Base-by-base conservation (phyloP, 2,329 filamentous ascomycete genomes). In the Pseudocercospora crystallina region DNA sequence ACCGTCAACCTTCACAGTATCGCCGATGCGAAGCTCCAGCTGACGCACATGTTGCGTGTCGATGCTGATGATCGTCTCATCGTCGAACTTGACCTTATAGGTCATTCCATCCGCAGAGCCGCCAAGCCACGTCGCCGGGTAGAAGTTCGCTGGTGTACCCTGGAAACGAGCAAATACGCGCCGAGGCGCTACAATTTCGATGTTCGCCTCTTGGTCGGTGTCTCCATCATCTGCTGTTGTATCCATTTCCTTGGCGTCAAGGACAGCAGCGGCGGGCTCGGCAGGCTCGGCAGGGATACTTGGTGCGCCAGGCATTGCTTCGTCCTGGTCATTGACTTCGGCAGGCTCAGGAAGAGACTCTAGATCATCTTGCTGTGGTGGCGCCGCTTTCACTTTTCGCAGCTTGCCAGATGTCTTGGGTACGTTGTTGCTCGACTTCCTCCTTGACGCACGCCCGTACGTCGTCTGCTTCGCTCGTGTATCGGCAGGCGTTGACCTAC, bases 141-240 rank as follows among this genome's bases (percentile, higher is more conserved):
- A 83, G 62, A 79, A 85, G n/a, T 70, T 73, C 46, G 75, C 74
- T 37, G 43, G 61, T 41, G 71, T 76, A n/a, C 71, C 71, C 56
- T 76, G 81, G 75, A 82, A 85, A 26, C 74, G 71, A 7, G 82
- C 81, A 54, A 84, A 74, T 0, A 85, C 75, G 53, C 82, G 75
- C 47, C 79, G 78, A 5, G 76, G 75, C 10, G 57, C 59, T 10
- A 44, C 29, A 8, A 42, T n/a, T 10, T 40, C 26, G 8, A 8
- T 17, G n/a, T 38, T 38, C 7, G 20, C 20, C 20, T 26, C 20
- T 26, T 26, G 8, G 46, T 31, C 11, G 12, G 11, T 36, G 44
- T 7, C 8, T 37, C 29, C 37, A 26, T 7, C 15, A 31, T 10
- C 32, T 36, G 30, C 31, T 36, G 11, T 31, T 15, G 45, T 36